These are phyloP conservation scores for Sarocladium strictum DNA, from an alignment of 2,329 filamentous ascomycete species.

Conservation along the genomic window DNA sequence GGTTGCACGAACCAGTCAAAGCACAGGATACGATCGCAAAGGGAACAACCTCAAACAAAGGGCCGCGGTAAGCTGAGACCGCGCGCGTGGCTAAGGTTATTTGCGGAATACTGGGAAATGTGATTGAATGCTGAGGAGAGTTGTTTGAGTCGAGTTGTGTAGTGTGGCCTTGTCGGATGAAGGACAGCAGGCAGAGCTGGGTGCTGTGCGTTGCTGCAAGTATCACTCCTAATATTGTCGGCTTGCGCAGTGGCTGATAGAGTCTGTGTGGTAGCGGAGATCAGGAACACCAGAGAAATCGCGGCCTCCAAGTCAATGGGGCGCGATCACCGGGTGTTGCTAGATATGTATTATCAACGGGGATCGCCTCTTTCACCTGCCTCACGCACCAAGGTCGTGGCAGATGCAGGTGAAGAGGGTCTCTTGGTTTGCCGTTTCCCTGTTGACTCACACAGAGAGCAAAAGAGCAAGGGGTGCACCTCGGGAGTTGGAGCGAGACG, in stretches of 20 bases:
- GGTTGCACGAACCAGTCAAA: constrained; percentile 1
- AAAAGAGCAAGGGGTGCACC: constrained; percentile 12
- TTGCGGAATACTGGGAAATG: neutral
- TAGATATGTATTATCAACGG: constrained; percentile 8
- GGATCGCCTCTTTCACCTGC: constrained; percentile 6
- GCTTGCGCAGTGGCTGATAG: constrained; percentile 16
- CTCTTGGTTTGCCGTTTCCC: constrained; percentile 6
- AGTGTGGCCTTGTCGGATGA: constrained; percentile 1
- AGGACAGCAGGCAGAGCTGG: neutral
- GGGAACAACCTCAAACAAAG: constrained; percentile 8
- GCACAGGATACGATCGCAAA: neutral
- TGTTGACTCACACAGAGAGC: constrained; percentile 9
- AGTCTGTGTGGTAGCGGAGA: neutral
- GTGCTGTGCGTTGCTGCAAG: neutral
- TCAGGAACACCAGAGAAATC: constrained; percentile 11
- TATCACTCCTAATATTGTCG: constrained; percentile 16
- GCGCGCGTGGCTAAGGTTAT: neutral
- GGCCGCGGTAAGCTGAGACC: neutral
- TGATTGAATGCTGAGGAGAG: neutral
- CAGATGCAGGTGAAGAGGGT: constrained; percentile 1
- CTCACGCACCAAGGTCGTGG: neutral
- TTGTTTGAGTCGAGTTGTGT: neutral
- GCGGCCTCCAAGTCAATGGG: constrained; percentile 22
- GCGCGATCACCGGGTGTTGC: constrained; percentile 11
- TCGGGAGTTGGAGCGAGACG: constrained; percentile 10